Percentiles rank a stretch among this genome's conserved stretches.
Evolutionary conservation across 148 eudicot genomes (phyloP).

Genomic region (Nepenthes gracilis): DNA sequence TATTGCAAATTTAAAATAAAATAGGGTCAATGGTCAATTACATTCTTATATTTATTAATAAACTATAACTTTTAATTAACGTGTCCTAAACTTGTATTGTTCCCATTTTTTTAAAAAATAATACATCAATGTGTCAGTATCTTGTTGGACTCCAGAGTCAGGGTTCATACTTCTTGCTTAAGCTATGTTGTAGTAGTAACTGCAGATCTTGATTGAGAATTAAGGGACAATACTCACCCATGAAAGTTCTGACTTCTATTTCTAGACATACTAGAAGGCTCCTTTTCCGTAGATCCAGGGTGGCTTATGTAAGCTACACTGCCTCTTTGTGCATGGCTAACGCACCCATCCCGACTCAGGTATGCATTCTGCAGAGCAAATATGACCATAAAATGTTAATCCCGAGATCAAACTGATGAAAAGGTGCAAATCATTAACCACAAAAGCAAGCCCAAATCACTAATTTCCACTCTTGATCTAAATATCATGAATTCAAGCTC

Average conservation of each 20-base stretch:
- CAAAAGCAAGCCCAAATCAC: background rate
- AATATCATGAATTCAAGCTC: too few relatives aligned
- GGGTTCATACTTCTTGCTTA: too few relatives aligned
- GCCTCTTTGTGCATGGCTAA: slow-evolving; percentile 7
- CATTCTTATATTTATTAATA: too few relatives aligned
- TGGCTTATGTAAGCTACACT: slow-evolving; percentile 10
- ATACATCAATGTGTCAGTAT: too few relatives aligned
- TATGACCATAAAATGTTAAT: background rate
- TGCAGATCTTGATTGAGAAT: too few relatives aligned
- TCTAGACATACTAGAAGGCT: slow-evolving; percentile 16
- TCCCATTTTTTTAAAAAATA: too few relatives aligned
- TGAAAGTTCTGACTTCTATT: slow-evolving; percentile 6
- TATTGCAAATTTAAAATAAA: too few relatives aligned
- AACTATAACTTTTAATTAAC: too few relatives aligned
- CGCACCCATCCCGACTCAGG: slow-evolving; percentile 24
- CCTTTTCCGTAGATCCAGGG: slow-evolving; percentile 8
- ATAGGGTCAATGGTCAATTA: too few relatives aligned
- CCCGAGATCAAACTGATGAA: background rate
- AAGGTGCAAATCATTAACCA: background rate
- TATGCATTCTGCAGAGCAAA: slow-evolving; percentile 31
- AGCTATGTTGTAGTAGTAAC: too few relatives aligned
- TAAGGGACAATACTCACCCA: slow-evolving; percentile 10
- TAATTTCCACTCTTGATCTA: background rate
- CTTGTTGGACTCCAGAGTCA: too few relatives aligned
- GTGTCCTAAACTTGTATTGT: too few relatives aligned